Base-by-base conservation (phyloP, 2,329 filamentous ascomycete species). In the Cladosporium cucumerinum region DNA sequence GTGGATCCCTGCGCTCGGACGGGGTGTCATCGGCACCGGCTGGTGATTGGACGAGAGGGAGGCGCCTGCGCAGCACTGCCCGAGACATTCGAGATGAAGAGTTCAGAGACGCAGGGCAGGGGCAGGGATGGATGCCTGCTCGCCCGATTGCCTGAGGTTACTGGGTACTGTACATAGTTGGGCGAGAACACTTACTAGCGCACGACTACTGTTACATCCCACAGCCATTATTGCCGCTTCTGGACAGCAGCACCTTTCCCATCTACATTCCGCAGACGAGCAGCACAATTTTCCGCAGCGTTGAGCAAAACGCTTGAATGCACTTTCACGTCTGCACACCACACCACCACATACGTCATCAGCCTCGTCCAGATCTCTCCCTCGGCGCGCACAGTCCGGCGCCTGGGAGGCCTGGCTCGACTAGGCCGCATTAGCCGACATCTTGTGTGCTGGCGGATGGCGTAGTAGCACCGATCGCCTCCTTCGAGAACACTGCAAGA, bases 51-150 rank as follows among this genome's bases (percentile, higher is more conserved):
- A 16, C 32, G 43, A 26, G 32, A 26, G 32, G 21, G 21, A 21
- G 21, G 21, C 25, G 46, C n/a, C 23, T 52, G 58, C 10, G n/a
- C 25, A 30, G 51, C 51, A 54, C 36, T 18, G 59, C 26, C 28
- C 46, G 59, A 61, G 59, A 61, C 59, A 61, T 12, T 61, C 48
- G 59, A 61, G 59, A 61, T 61, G 52, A 52, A 48, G 39, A 30
- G 25, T 21, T 16, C 32, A 61, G 58, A 26, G 23, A 28, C 23
- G 18, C n/a, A 61, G 58, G 10, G 10, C 32, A 11, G 7, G 3
- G 10, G 32, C 32, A 34, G 32, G 32, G 32, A 34, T 34, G 32
- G n/a, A n/a, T n/a, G n/a, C n/a, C n/a, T n/a, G n/a, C n/a, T n/a
- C n/a, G n/a, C n/a, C n/a, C n/a, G n/a, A n/a, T n/a, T n/a, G n/a